phyloP scores from a whole-genome alignment of 208 protist species.

The Trypanosoma boissoni region DNA sequence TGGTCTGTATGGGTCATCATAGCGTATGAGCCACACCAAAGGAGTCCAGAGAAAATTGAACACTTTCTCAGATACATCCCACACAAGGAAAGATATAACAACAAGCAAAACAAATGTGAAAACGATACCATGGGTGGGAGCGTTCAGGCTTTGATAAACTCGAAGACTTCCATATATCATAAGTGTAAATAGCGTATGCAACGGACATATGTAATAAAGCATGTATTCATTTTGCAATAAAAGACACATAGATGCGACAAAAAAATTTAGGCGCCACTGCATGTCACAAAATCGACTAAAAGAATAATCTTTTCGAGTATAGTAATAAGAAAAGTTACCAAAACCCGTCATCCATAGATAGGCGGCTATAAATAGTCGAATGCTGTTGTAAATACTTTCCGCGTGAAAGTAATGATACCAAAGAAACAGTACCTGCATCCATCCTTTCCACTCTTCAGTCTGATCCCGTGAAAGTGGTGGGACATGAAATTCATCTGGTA shows the following conservation, averaged over 20 bases:
- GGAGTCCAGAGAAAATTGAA: constrained; percentile 46
- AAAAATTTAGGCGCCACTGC: constrained; percentile 84
- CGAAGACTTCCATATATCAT: constrained; percentile 45
- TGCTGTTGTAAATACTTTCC: constrained; percentile 63
- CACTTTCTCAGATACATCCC: constrained; percentile 40
- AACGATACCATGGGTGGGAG: constrained; percentile 12
- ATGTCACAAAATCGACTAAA: constrained; percentile 46
- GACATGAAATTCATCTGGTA: constrained; percentile 14
- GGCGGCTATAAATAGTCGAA: constrained; percentile 85
- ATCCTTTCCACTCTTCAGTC: constrained; percentile 91
- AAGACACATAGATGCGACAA: constrained; percentile 59
- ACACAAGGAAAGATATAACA: constrained; percentile 41
- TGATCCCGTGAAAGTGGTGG: constrained; percentile 66
- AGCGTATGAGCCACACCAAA: constrained; percentile 38
- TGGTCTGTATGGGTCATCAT: constrained; percentile 37
- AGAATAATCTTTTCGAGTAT: constrained; percentile 60
- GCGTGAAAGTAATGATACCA: constrained; percentile 89
- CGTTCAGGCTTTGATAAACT: constrained; percentile 31
- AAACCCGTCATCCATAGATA: constrained; percentile 94
- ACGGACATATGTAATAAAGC: constrained; percentile 91
- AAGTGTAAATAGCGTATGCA: constrained; percentile 88
- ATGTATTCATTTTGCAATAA: constrained; percentile 71
- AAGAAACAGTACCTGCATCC: constrained; percentile 89
- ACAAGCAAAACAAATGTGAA: constrained; percentile 36
- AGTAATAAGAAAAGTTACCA: constrained; percentile 90